Base-by-base conservation (phyloP, 2,329 filamentous ascomycete genomes). In the Claviceps paspali region DNA sequence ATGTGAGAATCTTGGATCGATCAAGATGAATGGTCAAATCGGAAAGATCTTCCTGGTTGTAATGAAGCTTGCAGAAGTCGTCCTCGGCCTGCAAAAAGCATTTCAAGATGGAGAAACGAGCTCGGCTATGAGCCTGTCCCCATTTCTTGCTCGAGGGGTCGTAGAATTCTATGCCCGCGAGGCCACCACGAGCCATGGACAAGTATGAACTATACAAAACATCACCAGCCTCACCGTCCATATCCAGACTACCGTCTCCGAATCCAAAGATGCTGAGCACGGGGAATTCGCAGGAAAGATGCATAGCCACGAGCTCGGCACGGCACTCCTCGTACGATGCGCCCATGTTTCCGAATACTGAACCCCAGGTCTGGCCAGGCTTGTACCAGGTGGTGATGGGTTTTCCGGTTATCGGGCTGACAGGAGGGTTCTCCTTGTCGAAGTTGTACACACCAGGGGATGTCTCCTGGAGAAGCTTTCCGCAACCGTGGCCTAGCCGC, bases 301-400 rank as follows among this genome's bases (percentile, higher is more conserved):
- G 79, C 86, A 95, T 94, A 36, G 87, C 88, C 9, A 95, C 87
- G 49, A 86, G 82, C 56, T 96, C 88, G 4, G 88, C 88, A 38
- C 88, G 78, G 56, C 88, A 96, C 59, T 96, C 88, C 60, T 96
- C 88, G 52, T 94, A 95, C 12, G 79, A 83, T 3, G 81, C 84
- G 27, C 87, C 85, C 45, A 92, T 75, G 42, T 82, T 75, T 19
- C 87, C 86, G 52, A 96, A 96, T 0, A 94, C 84, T 5, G 79
- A 85, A 39, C 84, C 82, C 87, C 87, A 96, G 0, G 88, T 96
- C 59, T 95, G 84, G 3, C 86, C 86, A 2, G 85, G 85, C 60
- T 91, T 93, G 65, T 96, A 96, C 78, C 82, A 95, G 1, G 80
- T 84, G 2, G 72, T 73, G 33, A 95, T 68, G 1, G 55, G 82